These are phyloP conservation scores for Starmerella apis DNA, from an alignment of 805 yeast genomes.

Conservation along the genomic window DNA sequence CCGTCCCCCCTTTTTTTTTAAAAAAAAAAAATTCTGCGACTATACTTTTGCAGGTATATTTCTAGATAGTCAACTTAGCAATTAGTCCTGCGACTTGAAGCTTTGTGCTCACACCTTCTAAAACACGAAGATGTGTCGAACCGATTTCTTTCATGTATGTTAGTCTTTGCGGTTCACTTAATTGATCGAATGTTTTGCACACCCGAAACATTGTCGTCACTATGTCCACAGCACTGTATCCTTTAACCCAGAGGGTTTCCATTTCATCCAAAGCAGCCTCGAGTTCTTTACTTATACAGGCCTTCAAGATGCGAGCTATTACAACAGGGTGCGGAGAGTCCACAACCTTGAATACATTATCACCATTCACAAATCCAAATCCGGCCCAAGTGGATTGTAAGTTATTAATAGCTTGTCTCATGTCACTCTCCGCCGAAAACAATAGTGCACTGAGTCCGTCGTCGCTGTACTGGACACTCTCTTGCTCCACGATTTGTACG, in stretches of 20 bases:
- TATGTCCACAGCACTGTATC: slow-evolving; percentile 87
- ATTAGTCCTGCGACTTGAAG: slow-evolving; percentile 77
- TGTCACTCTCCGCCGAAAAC: slow-evolving; percentile 95
- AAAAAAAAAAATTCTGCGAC: too few relatives aligned
- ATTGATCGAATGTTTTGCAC: slow-evolving; percentile 58
- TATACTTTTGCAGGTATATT: background rate
- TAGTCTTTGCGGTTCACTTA: slow-evolving; percentile 58
- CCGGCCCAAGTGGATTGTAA: slow-evolving; percentile 91
- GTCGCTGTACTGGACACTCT: slow-evolving; percentile 65
- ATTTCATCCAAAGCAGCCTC: slow-evolving; percentile 59
- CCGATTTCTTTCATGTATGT: slow-evolving; percentile 82
- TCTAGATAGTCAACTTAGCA: slow-evolving; percentile 38
- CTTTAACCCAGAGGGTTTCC: slow-evolving; percentile 70
- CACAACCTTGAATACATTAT: slow-evolving; percentile 87
- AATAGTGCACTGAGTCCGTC: slow-evolving; percentile 89
- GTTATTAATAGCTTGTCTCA: slow-evolving; percentile 96
- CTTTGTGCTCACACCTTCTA: slow-evolving; percentile 86
- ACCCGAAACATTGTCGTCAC: slow-evolving; percentile 85
- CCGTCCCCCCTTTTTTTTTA: too few relatives aligned
- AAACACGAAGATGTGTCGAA: slow-evolving; percentile 76
- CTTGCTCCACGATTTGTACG: slow-evolving; percentile 56
- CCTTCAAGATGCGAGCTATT: slow-evolving; percentile 55
- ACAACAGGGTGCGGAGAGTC: slow-evolving; percentile 93
- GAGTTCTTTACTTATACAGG: slow-evolving; percentile 37
- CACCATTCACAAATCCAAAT: slow-evolving; percentile 79